These are phyloP conservation scores for Aspergillus latus DNA, from an alignment of 2,329 filamentous ascomycete genomes.

Conservation along the genomic window DNA sequence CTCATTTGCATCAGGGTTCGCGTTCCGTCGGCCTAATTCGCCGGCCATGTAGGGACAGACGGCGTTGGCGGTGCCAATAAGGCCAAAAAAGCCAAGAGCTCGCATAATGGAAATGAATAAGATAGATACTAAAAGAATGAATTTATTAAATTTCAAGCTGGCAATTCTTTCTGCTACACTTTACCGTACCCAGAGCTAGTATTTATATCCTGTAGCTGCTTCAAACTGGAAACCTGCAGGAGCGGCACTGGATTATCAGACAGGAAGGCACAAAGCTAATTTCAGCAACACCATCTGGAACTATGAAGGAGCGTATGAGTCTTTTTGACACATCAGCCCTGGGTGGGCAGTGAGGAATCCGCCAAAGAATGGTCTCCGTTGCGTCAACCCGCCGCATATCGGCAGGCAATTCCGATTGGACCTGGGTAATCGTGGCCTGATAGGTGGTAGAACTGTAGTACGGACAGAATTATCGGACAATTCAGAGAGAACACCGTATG, in stretches of 20 bases:
- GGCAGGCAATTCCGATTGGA: constrained; percentile 4
- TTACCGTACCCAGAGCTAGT: background rate
- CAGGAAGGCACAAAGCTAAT: too few species aligned
- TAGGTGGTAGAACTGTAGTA: background rate
- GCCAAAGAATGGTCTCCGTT: background rate
- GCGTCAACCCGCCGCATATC: background rate
- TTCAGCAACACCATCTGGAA: too few species aligned
- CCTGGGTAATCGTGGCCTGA: constrained; percentile 7
- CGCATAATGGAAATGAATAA: constrained; percentile 24
- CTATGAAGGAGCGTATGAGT: too few species aligned
- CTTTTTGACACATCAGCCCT: too few species aligned
- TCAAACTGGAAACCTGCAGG: too few species aligned
- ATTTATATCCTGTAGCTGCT: background rate
- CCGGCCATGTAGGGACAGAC: constrained; percentile 45
- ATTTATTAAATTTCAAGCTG: too few species aligned
- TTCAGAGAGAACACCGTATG: too few species aligned
- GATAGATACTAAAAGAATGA: background rate
- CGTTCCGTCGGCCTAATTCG: constrained; percentile 28
- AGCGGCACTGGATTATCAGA: too few species aligned
- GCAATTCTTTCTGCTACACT: too few species aligned
- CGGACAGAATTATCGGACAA: too few species aligned
- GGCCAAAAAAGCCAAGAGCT: constrained; percentile 27
- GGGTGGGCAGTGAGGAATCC: background rate
- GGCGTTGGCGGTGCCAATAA: constrained; percentile 38
- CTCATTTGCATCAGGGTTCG: constrained; percentile 25